Evolutionary conservation across 345 rosid species (phyloP).

Genomic region (Mercurialis annua): DNA sequence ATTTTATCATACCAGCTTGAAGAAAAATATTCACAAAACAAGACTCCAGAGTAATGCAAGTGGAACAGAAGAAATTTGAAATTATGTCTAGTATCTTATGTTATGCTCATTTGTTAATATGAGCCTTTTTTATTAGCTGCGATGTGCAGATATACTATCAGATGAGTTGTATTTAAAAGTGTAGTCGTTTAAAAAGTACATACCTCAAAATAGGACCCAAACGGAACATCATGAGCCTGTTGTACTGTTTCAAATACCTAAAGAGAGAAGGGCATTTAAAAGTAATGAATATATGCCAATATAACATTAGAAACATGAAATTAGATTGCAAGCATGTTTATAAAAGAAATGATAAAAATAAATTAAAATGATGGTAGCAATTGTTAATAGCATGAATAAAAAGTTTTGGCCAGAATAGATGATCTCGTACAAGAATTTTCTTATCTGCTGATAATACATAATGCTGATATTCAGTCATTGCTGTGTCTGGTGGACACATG

Average conservation of each 20-base stretch:
- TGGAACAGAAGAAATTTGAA: background rate
- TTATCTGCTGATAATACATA: constrained; percentile 71
- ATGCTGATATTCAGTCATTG: constrained; percentile 95
- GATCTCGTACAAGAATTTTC: constrained; percentile 54
- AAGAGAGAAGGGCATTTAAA: constrained; percentile 8
- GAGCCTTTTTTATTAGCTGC: background rate
- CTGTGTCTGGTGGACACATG: constrained; percentile 98
- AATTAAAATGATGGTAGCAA: background rate
- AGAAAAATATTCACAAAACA: background rate
- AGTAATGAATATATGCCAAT: background rate
- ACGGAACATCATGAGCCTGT: constrained; percentile 96
- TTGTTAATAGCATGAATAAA: background rate
- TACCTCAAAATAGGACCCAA: constrained; percentile 96
- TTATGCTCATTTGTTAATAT: background rate
- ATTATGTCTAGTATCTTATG: background rate
- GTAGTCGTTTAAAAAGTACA: background rate
- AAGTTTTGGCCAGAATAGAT: constrained; percentile 2
- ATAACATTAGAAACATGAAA: background rate
- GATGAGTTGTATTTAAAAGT: background rate
- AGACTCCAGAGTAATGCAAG: background rate
- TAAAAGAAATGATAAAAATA: background rate
- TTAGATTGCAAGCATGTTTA: background rate
- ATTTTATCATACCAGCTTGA: background rate
- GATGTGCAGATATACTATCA: background rate
- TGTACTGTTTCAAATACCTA: constrained; percentile 96